Evolutionary conservation across 768 basidiomycete species (phyloP).

Genomic region (Mycena epipterygia): DNA sequence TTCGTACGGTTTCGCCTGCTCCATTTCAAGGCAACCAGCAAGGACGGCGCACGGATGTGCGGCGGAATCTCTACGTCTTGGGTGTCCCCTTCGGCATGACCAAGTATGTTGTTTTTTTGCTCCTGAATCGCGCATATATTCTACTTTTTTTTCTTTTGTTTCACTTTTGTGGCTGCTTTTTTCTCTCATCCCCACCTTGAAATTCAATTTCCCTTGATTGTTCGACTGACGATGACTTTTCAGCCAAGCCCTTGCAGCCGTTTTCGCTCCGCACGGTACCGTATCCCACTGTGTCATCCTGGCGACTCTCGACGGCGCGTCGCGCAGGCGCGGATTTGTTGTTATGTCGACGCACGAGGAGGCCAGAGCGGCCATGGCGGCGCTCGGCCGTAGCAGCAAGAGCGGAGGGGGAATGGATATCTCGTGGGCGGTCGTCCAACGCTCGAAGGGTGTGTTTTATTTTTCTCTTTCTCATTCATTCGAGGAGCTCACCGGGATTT

Average conservation of each 20-base stretch:
- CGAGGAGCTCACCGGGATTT: conserved; percentile 8
- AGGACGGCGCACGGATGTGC: conserved; percentile 58
- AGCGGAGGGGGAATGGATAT: conserved; percentile 69
- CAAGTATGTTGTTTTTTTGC: conserved; percentile 63
- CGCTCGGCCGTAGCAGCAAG: conserved; percentile 80
- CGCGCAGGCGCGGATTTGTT: conserved; percentile 85
- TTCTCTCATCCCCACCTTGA: background rate
- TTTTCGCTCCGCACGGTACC: conserved; percentile 76
- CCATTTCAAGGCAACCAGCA: conserved; percentile 39
- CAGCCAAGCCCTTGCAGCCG: conserved; percentile 57
- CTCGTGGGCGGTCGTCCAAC: conserved; percentile 91
- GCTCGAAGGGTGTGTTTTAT: conserved; percentile 73
- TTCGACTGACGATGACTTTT: background rate
- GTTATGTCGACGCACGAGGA: conserved; percentile 84
- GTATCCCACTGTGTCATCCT: conserved; percentile 86
- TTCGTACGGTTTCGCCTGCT: conserved; percentile 36
- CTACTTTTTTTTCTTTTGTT: background rate
- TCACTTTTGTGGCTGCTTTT: background rate
- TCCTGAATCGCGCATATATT: background rate
- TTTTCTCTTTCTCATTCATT: background rate
- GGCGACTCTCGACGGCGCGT: conserved; percentile 87
- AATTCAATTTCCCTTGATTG: background rate
- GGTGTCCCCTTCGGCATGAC: conserved; percentile 86
- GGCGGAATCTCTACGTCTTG: conserved; percentile 88
- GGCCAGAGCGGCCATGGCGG: conserved; percentile 76